Evolutionary conservation across 768 basidiomycete genomes (phyloP).

Genomic region (Xerocomellus dryophilus): DNA sequence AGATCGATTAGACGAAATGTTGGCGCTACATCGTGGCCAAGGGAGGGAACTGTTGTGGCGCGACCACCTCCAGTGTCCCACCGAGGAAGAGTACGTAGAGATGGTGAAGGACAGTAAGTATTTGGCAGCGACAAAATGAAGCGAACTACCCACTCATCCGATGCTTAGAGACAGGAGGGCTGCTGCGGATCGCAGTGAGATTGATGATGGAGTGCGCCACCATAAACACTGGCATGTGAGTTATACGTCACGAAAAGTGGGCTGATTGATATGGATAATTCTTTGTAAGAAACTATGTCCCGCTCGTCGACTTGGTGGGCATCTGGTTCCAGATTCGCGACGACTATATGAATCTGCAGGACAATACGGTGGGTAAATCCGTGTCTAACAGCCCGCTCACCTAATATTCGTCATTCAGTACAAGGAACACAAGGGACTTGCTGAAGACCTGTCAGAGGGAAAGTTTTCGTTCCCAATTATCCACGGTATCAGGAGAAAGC

Average conservation of each 20-base stretch:
- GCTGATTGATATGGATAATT: not conserved
- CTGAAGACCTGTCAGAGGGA: conserved; percentile 93
- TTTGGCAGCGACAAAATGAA: no score
- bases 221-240: conserved; percentile 56
- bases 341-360: conserved; percentile 44
- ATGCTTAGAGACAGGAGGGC: conserved; percentile 83
- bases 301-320: conserved; percentile 54
- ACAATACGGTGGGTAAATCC: conserved; percentile 13
- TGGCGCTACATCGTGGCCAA: conserved; percentile 89
- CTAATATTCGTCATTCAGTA: conserved; percentile 51
- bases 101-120: conserved; percentile 94
- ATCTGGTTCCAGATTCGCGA: conserved; percentile 60
- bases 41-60: conserved; percentile 93
- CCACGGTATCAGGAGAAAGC: conserved; percentile 82
- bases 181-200: conserved; percentile 87
- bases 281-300: conserved; percentile 47
- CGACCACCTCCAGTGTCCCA: conserved; percentile 84
- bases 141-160: not conserved
- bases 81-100: conserved; percentile 88
- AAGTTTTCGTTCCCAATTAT: conserved; percentile 97
- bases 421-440: conserved; percentile 78
- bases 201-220: conserved; percentile 91
- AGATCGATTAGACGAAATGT: conserved; percentile 51
- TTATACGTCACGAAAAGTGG: not conserved
- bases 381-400: not conserved